A percentile compares a stretch with the other conserved stretches of the same genome.
Conservation (phyloP, 1,284 basidiomycete species). For the Neonothopanus nambi region DNA sequence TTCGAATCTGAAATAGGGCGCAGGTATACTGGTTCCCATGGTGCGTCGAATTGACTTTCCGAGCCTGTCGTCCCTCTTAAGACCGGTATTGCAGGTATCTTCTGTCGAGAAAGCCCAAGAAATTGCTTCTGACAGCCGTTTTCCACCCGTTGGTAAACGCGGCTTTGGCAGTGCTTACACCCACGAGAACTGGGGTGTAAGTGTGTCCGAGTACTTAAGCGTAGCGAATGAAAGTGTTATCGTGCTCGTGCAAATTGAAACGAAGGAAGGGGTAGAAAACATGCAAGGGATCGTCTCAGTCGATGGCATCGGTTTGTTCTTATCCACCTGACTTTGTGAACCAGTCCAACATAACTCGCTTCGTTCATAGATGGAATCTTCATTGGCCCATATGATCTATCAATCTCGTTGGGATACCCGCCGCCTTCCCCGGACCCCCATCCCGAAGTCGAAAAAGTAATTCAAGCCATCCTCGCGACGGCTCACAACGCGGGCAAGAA, state of each 20-base stretch:
- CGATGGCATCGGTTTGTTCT: conserved; percentile 56
- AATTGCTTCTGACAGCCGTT: conserved; percentile 54
- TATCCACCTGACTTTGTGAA: conserved; percentile 60
- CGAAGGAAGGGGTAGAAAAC: conserved; percentile 57
- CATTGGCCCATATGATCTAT: conserved; percentile 71
- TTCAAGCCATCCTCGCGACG: conserved; percentile 55
- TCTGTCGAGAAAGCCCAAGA: conserved; percentile 57
- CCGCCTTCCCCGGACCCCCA: conserved; percentile 63
- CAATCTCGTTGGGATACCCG: conserved; percentile 57
- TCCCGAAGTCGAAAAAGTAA: conserved; percentile 60
- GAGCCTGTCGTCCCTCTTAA: neutral
- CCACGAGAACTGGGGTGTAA: conserved; percentile 54
- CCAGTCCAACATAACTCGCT: conserved; percentile 68
- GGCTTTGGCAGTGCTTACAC: conserved; percentile 66
- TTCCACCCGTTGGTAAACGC: conserved; percentile 56
- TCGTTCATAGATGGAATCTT: conserved; percentile 47
- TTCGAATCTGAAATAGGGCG: neutral
- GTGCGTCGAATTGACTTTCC: conserved; percentile 31
- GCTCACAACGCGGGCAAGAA: conserved; percentile 65
- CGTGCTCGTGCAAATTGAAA: conserved; percentile 72
- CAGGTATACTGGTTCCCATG: conserved; percentile 54
- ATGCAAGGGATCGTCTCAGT: conserved; percentile 62
- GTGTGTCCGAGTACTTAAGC: conserved; percentile 49
- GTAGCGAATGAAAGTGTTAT: conserved; percentile 57
- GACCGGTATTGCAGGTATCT: conserved; percentile 42